phyloP scores from a whole-genome alignment of 305 asterid genomes.

The Plantago coronopus region DNA sequence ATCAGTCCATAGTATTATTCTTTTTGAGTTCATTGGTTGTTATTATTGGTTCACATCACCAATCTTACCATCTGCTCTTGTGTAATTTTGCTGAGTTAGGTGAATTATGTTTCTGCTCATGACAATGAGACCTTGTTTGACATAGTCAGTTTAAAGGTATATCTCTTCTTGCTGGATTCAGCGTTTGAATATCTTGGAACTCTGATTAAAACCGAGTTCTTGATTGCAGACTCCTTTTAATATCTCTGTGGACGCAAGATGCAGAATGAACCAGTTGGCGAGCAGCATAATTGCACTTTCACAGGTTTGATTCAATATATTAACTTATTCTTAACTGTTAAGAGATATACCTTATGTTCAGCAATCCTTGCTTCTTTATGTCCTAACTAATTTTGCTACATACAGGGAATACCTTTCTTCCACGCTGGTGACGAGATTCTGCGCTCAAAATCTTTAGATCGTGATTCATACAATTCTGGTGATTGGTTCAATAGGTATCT shows the following conservation, averaged over 20 bases:
- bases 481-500: conserved; percentile 97
- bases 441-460: conserved; percentile 95
- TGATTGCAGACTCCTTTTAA: conserved; percentile 58
- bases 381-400: conserved; percentile 18
- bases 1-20: not conserved
- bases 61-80: conserved; percentile 7
- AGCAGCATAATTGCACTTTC: conserved; percentile 85
- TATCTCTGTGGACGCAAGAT: conserved; percentile 73
- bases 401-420: conserved; percentile 90
- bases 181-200: conserved; percentile 6
- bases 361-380: not conserved
- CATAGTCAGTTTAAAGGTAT: conserved; percentile 82
- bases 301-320: conserved; percentile 52
- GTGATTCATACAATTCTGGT: conserved; percentile 96
- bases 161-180: conserved; percentile 5
- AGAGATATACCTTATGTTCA: too few relatives aligned
- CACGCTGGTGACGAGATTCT: conserved; percentile 96
- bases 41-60: conserved; percentile 10
- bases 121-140: conserved; percentile 95
- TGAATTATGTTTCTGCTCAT: conserved; percentile 95
- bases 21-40: not conserved
- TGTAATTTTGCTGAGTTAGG: conserved; percentile 34
- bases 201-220: conserved; percentile 23
- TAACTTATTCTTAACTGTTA: too few relatives aligned
- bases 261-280: conserved; percentile 96